Base-by-base conservation (phyloP, 331 rosid species). In the Rosa hybrid region DNA sequence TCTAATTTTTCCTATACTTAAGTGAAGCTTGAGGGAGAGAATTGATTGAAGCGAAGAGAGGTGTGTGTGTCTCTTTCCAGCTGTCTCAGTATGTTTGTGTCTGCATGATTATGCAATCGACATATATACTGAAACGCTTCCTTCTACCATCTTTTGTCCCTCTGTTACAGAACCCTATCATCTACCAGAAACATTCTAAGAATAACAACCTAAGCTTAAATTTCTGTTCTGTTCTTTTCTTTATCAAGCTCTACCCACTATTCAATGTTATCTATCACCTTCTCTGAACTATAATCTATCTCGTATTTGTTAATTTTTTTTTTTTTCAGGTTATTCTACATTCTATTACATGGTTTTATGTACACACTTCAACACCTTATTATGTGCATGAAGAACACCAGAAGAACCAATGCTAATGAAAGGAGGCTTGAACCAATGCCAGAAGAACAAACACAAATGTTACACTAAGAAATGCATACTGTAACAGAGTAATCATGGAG, bases 181-280 rank as follows among this genome's bases (percentile, higher is more conserved):
- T 60, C 68, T 25, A 63, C 42, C 69, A 63, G 42, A 27, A 63
- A 63, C 69, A 27, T 63, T 63, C 68, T 11, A 63, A 62, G 39
- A 1, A 12, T 12, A 63, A 27, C 69, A 4, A 30, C 20, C 69
- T 13, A 30, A 5, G 8, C 4, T 3, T 64, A 30, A 27, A 12
- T 12, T 23, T 60, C 18, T 63, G 38, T 25, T 21, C 20, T 1
- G 18, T 25, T 25, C 7, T 27, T 25, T 63, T 11, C 41, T 11
- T 60, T 60, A 25, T 60, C 68, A 11, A 10, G 69, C 16, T 63
- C 70, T 65, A 65, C 44, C 45, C 21, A 7, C 45, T 14, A 65
- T 14, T 14, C 11, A 65, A 34, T 14, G 21, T 12, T 65, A 63
- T 25, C 8, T 63, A 63, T 63, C 68, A 63, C 68, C 68, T 62